A percentile compares a stretch with the other conserved stretches of the same genome.
Evolutionary conservation across 169 alveolate species (phyloP).

Genomic region (Eimeria maxima): DNA sequence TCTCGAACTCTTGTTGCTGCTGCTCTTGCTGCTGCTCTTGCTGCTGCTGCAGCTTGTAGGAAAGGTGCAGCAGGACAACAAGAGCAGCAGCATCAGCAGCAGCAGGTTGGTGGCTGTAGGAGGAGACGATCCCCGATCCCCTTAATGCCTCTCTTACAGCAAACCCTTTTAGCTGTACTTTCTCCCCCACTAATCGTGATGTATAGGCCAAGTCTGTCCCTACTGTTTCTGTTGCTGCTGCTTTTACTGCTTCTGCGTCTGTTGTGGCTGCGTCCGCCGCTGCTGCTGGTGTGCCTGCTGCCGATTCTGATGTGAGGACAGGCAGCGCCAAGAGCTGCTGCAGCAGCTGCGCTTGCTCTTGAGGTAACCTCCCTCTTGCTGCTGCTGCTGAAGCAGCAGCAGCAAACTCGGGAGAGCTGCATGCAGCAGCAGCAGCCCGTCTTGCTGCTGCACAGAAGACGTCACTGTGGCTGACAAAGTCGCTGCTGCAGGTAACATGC

Average conservation of each 20-base stretch:
- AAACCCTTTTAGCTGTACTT: background rate
- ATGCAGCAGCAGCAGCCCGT: conserved; percentile 46
- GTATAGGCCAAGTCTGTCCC: conserved; percentile 1
- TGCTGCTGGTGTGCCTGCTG: background rate
- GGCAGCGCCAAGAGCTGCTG: conserved; percentile 51
- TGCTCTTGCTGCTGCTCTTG: conserved; percentile 9
- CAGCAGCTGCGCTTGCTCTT: conserved; percentile 1
- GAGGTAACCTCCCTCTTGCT: background rate
- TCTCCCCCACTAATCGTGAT: conserved; percentile 17
- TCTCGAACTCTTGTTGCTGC: background rate
- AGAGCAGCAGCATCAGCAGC: background rate
- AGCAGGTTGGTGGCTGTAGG: conserved; percentile 28
- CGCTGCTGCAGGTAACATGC: conserved; percentile 31
- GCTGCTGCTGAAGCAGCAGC: background rate
- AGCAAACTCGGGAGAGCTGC: background rate
- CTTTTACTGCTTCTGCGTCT: background rate
- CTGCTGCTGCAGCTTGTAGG: background rate
- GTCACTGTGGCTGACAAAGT: conserved; percentile 23
- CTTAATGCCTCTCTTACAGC: background rate
- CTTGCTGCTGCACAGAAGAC: conserved; percentile 18
- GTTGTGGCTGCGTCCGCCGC: background rate
- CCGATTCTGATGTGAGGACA: too few species aligned
- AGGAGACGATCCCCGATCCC: conserved; percentile 21
- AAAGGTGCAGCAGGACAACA: conserved; percentile 35
- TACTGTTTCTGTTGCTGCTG: background rate